A percentile compares a stretch with the other conserved stretches of the same genome.
Evolutionary conservation across 2,329 filamentous ascomycete genomes (phyloP).

Genomic region (Cladosporium velox): DNA sequence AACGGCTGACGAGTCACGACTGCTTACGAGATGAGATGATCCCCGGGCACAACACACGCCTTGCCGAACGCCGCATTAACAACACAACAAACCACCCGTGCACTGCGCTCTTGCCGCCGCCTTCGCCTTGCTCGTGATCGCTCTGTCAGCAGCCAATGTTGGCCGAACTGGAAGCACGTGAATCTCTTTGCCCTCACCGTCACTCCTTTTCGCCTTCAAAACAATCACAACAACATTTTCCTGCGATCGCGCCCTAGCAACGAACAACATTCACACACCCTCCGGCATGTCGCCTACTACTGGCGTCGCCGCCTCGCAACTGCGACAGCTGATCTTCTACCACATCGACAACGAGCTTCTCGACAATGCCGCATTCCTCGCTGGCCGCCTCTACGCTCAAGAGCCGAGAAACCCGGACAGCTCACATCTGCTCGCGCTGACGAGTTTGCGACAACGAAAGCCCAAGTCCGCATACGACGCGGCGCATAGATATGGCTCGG

Average conservation of each 20-base stretch:
- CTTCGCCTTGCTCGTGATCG: conserved; percentile 14
- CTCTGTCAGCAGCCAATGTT: conserved; percentile 17
- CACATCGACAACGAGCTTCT: conserved; percentile 86
- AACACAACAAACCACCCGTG: not conserved
- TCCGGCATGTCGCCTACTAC: conserved; percentile 56
- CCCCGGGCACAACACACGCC: not conserved
- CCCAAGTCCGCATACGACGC: conserved; percentile 83
- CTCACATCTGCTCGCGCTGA: conserved; percentile 78
- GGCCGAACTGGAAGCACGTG: conserved; percentile 8
- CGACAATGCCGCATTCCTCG: conserved; percentile 91
- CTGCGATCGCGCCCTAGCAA: conserved; percentile 17
- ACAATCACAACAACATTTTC: not conserved
- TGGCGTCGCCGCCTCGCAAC: conserved; percentile 59
- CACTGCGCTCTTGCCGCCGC: conserved; percentile 13
- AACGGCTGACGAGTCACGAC: conserved; percentile 1
- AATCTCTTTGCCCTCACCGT: conserved; percentile 1
- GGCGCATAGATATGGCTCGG: conserved; percentile 69
- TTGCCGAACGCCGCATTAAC: not conserved
- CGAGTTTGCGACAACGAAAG: conserved; percentile 80
- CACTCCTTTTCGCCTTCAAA: not conserved
- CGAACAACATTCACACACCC: not conserved
- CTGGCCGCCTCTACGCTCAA: conserved; percentile 80
- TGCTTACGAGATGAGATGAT: conserved; percentile 19
- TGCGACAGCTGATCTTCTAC: conserved; percentile 68
- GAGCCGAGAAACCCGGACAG: conserved; percentile 81